phyloP scores from a whole-genome alignment of 345 rosid genomes.

The Aquilaria yunnanensis region DNA sequence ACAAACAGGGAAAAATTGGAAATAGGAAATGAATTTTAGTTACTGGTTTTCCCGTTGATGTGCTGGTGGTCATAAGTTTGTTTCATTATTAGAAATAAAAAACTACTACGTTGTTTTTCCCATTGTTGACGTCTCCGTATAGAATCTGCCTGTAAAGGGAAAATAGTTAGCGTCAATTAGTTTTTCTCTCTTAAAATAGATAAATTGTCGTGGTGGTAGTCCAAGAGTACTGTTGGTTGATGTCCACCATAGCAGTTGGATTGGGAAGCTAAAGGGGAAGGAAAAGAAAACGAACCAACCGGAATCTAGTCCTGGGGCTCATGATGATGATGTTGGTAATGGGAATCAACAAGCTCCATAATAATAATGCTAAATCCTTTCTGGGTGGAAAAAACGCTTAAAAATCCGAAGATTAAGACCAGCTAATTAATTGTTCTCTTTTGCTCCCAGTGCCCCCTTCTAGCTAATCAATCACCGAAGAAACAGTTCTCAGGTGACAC shows the following conservation, averaged over 20 bases:
- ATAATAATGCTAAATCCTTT: slow-evolving; percentile 12
- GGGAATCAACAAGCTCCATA: slow-evolving; percentile 74
- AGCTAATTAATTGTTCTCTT: slow-evolving; percentile 14
- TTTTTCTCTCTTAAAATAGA: too few species aligned
- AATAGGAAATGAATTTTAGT: too few species aligned
- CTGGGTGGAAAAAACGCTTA: slow-evolving; percentile 27
- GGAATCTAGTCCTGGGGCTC: slow-evolving; percentile 12
- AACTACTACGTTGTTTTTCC: too few species aligned
- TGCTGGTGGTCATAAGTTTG: too few species aligned
- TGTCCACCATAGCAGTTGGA: slow-evolving; percentile 46
- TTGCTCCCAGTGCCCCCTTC: slow-evolving; percentile 11
- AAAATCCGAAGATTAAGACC: slow-evolving; percentile 63
- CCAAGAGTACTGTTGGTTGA: slow-evolving; percentile 41
- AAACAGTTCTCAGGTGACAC: slow-evolving; percentile 13
- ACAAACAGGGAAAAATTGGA: too few species aligned
- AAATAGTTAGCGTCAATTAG: too few species aligned
- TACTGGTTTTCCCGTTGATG: too few species aligned
- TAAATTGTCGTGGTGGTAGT: slow-evolving; percentile 29
- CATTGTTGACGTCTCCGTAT: too few species aligned
- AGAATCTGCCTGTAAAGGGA: too few species aligned
- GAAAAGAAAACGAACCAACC: slow-evolving; percentile 49
- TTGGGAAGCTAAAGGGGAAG: slow-evolving; percentile 32
- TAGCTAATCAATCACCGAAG: slow-evolving; percentile 21
- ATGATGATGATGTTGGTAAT: slow-evolving; percentile 22
- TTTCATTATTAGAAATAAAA: too few species aligned